These are phyloP conservation scores for Claviceps paspali DNA, from an alignment of 2,329 filamentous ascomycete genomes.

Conservation along the genomic window DNA sequence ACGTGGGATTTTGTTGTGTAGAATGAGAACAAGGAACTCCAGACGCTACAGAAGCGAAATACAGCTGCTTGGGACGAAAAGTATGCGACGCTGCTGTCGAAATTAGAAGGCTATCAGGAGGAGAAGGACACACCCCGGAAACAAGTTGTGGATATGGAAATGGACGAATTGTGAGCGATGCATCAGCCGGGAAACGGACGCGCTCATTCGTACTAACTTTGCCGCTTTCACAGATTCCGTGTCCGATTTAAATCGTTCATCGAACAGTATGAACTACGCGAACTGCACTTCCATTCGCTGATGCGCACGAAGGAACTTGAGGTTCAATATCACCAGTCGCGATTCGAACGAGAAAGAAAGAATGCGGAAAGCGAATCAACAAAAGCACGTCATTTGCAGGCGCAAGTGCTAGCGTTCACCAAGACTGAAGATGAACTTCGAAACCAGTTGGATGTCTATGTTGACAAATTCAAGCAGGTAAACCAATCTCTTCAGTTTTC, in stretches of 20 bases:
- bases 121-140: slow-evolving; percentile 72
- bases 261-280: slow-evolving; percentile 91
- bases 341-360: slow-evolving; percentile 82
- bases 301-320: slow-evolving; percentile 92
- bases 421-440: slow-evolving; percentile 89
- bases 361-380: slow-evolving; percentile 66
- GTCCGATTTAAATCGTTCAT: slow-evolving; percentile 85
- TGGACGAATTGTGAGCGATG: slow-evolving; percentile 65
- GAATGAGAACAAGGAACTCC: slow-evolving; percentile 87
- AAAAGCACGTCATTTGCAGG: slow-evolving; percentile 71
- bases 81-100: slow-evolving; percentile 63
- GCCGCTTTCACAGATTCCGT: slow-evolving; percentile 45
- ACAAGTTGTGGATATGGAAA: slow-evolving; percentile 68
- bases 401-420: slow-evolving; percentile 86
- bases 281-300: slow-evolving; percentile 83
- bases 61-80: slow-evolving; percentile 74
- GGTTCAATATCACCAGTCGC: slow-evolving; percentile 79
- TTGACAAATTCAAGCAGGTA: slow-evolving; percentile 99
- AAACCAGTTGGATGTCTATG: slow-evolving; percentile 93
- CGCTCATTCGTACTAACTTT: slow-evolving; percentile 5
- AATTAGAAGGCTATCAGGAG: slow-evolving; percentile 78
- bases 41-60: slow-evolving; percentile 71
- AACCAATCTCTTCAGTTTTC: no score
- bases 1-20: slow-evolving; percentile 19
- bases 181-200: slow-evolving; percentile 6